Percentiles rank a stretch among this genome's conserved stretches.
Evolutionary conservation across 495 filamentous ascomycete species (phyloP).

Genomic region (Hypoxylon intermedium): DNA sequence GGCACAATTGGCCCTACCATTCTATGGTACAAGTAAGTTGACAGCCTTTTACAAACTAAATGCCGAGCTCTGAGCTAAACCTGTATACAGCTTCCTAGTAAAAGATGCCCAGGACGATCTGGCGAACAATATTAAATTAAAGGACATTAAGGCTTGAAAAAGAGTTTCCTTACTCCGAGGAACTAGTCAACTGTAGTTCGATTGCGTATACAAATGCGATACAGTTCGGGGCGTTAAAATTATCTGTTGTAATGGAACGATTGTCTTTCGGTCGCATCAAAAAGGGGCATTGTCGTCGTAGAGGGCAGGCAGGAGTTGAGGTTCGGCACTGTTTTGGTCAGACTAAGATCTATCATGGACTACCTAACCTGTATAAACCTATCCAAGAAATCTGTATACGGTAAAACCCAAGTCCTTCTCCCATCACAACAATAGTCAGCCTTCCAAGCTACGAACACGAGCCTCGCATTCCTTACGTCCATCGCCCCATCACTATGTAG

Average conservation of each 20-base stretch:
- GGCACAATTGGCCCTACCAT: conserved; percentile 88
- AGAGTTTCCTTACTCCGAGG: neutral
- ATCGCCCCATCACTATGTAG: no score
- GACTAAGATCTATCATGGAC: conserved; percentile 23
- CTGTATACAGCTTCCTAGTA: conserved; percentile 69
- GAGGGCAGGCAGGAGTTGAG: conserved; percentile 30
- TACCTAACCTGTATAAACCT: conserved; percentile 20
- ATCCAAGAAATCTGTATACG: neutral
- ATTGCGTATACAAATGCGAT: conserved; percentile 6
- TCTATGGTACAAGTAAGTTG: conserved; percentile 92
- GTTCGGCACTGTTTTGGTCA: conserved; percentile 20
- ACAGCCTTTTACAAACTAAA: neutral
- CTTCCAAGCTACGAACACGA: no score
- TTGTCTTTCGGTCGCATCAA: conserved; percentile 22
- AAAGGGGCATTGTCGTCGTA: conserved; percentile 15
- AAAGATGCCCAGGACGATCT: conserved; percentile 81
- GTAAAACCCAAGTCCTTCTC: neutral
- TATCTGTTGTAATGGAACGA: conserved; percentile 26
- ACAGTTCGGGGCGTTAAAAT: conserved; percentile 21
- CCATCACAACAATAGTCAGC: neutral
- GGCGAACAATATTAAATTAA: conserved; percentile 49
- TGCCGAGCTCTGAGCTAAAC: conserved; percentile 9
- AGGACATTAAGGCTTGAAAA: conserved; percentile 43
- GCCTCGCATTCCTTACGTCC: neutral
- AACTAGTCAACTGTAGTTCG: conserved; percentile 2